phyloP scores from a whole-genome alignment of 202 grass and related monocot genomes.

The Panicum virgatum region DNA sequence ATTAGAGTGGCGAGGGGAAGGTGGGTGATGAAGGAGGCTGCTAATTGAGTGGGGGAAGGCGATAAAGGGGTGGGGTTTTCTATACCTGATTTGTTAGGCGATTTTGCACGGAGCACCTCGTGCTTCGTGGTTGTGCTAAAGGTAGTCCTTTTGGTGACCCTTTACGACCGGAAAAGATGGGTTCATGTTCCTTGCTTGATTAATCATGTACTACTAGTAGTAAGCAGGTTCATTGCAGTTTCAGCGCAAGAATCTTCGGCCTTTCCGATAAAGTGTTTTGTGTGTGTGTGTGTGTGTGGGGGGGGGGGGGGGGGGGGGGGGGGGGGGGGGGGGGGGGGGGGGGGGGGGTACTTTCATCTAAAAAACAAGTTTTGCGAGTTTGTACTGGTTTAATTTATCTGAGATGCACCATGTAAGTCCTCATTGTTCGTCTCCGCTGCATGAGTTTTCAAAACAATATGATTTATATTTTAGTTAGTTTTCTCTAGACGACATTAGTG shows the following conservation, averaged over 20 bases:
- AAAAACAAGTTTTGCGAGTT: not conserved
- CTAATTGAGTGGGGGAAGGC: conserved; percentile 38
- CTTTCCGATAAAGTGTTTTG: not conserved
- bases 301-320: too few species aligned
- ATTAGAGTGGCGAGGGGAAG: not conserved
- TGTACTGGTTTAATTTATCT: not conserved
- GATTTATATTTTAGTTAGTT: not conserved
- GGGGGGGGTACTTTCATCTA: not conserved
- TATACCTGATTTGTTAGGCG: conserved; percentile 35
- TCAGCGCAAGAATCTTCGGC: conserved; percentile 28
- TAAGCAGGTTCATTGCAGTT: not conserved
- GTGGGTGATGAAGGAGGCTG: not conserved
- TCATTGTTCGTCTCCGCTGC: not conserved
- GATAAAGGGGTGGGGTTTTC: conserved; percentile 18
- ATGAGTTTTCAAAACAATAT: not conserved
- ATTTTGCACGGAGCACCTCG: conserved; percentile 32
- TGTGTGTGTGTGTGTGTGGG: too few species aligned
- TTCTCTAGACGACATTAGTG: not conserved
- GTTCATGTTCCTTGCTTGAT: not conserved
- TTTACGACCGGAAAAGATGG: conserved; percentile 36
- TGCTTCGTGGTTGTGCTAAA: conserved; percentile 12
- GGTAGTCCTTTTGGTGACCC: not conserved
- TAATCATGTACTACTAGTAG: not conserved
- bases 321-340: too few species aligned
- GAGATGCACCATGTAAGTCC: not conserved